phyloP scores from a whole-genome alignment of 2,329 filamentous ascomycete species.

The Daldinia sp. region DNA sequence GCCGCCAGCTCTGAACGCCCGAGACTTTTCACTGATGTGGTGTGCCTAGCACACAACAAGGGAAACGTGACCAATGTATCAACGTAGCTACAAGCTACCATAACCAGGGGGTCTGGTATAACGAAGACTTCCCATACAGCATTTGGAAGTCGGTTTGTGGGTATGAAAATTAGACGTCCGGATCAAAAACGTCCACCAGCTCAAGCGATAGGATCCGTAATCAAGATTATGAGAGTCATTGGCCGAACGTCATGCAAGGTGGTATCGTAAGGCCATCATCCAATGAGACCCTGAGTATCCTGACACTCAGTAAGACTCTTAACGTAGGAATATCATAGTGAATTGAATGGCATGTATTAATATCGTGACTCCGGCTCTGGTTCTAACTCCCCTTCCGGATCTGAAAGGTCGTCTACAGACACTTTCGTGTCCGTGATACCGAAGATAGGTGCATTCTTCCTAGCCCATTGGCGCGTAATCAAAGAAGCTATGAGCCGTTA shows the following conservation, averaged over 20 bases:
- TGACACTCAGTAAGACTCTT: slow-evolving; percentile 36
- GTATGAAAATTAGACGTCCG: slow-evolving; percentile 21
- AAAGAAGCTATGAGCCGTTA: slow-evolving; percentile 75
- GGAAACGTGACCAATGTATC: slow-evolving; percentile 30
- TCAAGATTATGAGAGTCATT: slow-evolving; percentile 35
- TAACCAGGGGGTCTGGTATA: slow-evolving; percentile 12
- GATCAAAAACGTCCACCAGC: slow-evolving; percentile 20
- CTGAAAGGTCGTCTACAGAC: slow-evolving; percentile 59
- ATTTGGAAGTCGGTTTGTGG: slow-evolving; percentile 11
- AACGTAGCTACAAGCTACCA: slow-evolving; percentile 36
- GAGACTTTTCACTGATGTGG: slow-evolving; percentile 32
- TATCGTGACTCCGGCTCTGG: slow-evolving; percentile 9
- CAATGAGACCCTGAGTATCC: slow-evolving; percentile 45
- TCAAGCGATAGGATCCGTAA: slow-evolving; percentile 14
- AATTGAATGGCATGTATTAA: slow-evolving; percentile 4
- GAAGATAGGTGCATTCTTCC: slow-evolving; percentile 72
- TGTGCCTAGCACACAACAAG: slow-evolving; percentile 28
- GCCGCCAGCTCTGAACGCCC: slow-evolving; percentile 35
- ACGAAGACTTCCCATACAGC: slow-evolving; percentile 13
- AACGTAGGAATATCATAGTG: slow-evolving; percentile 40
- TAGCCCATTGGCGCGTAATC: slow-evolving; percentile 90
- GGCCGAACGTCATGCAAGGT: slow-evolving; percentile 41
- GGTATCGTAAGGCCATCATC: slow-evolving; percentile 45
- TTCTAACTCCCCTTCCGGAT: slow-evolving; percentile 4
- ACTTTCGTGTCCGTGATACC: slow-evolving; percentile 61